These are phyloP conservation scores for Entelexis paramagnoliae DNA, from an alignment of 1,139 yeast species.

Conservation along the genomic window DNA sequence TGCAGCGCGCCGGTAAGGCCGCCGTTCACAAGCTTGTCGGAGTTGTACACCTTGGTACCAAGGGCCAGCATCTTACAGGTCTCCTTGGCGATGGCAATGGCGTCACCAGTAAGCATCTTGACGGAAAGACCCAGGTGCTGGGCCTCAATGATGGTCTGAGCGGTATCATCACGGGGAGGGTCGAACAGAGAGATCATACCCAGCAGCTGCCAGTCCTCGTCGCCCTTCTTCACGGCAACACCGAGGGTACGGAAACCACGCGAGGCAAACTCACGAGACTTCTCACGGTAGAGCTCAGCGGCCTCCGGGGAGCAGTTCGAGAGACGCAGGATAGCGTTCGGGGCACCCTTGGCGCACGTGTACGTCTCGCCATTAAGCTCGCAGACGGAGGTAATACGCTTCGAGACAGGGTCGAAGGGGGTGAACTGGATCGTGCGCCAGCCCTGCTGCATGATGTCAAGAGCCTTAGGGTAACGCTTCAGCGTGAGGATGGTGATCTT, in stretches of 20 bases:
- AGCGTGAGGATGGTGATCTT: slow-evolving; percentile 46
- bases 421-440: slow-evolving; percentile 93
- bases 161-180: slow-evolving; percentile 98
- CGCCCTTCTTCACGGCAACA: slow-evolving; percentile 99
- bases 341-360: slow-evolving; percentile 97
- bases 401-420: slow-evolving; percentile 96
- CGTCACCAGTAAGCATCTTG: slow-evolving; percentile 98
- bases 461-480: slow-evolving; percentile 65
- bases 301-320: slow-evolving; percentile 94
- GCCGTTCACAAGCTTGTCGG: slow-evolving; percentile 92
- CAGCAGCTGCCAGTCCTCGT: slow-evolving; percentile 95
- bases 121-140: slow-evolving; percentile 88
- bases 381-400: slow-evolving; percentile 90
- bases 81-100: slow-evolving; percentile 98
- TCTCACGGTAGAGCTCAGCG: slow-evolving; percentile 90
- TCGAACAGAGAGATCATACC: slow-evolving; percentile 99
- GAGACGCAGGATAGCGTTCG: slow-evolving; percentile 94
- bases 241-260: slow-evolving; percentile 98
- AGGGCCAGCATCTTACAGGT: slow-evolving; percentile 96
- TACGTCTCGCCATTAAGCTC: slow-evolving; percentile 96
- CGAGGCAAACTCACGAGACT: slow-evolving; percentile 93
- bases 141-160: slow-evolving; percentile 89
- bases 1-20: slow-evolving; percentile 39
- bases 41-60: slow-evolving; percentile 95
- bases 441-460: slow-evolving; percentile 79